Conservation (phyloP, 805 yeast species). For the Candida nonsorbophila region DNA sequence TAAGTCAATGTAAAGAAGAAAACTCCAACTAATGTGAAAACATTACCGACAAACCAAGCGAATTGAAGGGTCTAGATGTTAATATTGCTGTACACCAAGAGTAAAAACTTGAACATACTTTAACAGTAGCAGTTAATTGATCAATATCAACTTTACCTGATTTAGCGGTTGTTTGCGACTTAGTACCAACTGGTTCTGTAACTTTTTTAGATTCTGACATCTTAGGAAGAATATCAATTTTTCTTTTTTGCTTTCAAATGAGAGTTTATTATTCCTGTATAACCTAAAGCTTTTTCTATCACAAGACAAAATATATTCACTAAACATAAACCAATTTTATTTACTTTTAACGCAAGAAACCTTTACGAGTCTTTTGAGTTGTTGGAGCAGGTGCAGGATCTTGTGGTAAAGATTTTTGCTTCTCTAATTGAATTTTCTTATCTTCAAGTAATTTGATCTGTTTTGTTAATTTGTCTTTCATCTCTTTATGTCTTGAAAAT, state of each 20-base stretch:
- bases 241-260: no score
- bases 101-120: conserved; percentile 9
- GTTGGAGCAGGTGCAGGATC: conserved; percentile 45
- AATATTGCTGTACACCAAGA: background rate
- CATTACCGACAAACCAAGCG: conserved; percentile 63
- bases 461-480: conserved; percentile 88
- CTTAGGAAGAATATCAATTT: no score
- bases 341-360: conserved; percentile 60
- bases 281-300: no score
- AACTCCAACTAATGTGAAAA: conserved; percentile 26
- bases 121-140: conserved; percentile 15
- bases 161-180: background rate
- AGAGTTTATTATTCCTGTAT: no score
- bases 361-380: conserved; percentile 62
- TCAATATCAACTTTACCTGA: conserved; percentile 4
- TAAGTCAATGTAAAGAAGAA: conserved; percentile 29
- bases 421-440: conserved; percentile 75
- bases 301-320: no score
- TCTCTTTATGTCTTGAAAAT: conserved; percentile 91
- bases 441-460: conserved; percentile 90
- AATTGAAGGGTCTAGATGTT: conserved; percentile 51
- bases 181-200: no score
- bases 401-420: conserved; percentile 46
- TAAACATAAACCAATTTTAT: no score
- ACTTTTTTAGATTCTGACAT: no score